Evolutionary conservation across 768 basidiomycete genomes (phyloP).

Genomic region (Lentinula guzmanii): DNA sequence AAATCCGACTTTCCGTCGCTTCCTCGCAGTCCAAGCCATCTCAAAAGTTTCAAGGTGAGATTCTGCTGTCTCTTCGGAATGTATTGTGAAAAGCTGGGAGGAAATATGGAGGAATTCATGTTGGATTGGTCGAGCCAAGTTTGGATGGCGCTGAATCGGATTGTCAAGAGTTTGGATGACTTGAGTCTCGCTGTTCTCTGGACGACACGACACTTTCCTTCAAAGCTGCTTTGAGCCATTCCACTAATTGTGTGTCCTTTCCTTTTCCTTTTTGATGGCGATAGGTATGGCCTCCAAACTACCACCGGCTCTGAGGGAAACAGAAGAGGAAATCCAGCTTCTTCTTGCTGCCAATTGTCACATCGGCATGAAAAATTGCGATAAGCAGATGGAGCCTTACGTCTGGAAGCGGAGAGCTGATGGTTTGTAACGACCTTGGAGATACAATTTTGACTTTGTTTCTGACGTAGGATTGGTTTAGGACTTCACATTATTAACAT

Average conservation of each 20-base stretch:
- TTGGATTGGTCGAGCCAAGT: background rate
- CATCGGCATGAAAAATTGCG: conserved; percentile 98
- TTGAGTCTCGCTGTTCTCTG: background rate
- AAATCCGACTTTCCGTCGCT: background rate
- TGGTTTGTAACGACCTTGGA: conserved; percentile 43
- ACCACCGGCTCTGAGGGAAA: conserved; percentile 87
- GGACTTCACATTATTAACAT: conserved; percentile 97
- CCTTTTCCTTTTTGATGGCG: background rate
- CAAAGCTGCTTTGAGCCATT: background rate
- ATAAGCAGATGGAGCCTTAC: conserved; percentile 98
- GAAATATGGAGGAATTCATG: background rate
- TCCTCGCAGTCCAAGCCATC: background rate
- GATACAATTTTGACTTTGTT: background rate
- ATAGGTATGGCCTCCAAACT: conserved; percentile 75
- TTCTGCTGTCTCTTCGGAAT: background rate
- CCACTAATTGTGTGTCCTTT: background rate
- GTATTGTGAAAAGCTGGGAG: background rate
- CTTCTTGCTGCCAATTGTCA: conserved; percentile 94
- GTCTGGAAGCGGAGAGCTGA: conserved; percentile 96
- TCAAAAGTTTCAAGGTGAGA: conserved; percentile 6
- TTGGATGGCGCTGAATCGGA: background rate
- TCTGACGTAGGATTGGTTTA: conserved; percentile 24
- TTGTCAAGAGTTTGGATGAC: background rate
- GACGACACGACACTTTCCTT: background rate
- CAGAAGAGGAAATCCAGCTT: conserved; percentile 96